Base-by-base conservation (phyloP, 768 basidiomycete species). In the Wakefieldia striispora region DNA sequence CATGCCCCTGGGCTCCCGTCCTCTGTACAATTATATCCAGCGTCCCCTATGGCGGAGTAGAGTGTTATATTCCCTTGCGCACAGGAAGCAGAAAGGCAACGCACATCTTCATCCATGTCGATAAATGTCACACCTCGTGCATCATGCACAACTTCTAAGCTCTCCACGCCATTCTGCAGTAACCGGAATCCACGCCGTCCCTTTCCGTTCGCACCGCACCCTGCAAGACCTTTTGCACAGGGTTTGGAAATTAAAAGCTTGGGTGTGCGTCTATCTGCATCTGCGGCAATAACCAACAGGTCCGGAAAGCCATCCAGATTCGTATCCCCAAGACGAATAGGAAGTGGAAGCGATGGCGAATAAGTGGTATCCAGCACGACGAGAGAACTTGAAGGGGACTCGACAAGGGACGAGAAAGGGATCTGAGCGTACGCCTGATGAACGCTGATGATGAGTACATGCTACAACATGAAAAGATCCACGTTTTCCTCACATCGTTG, bases 291-390 rank as follows among this genome's bases (percentile, higher is more conserved):
- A 9, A 82, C 59, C 7, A 97, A 70, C 8, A 97, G 60, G 59
- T 98, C 97, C 0, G 95, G 94, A 69, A 88, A 98, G 3, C 97
- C 97, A 63, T 98, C 95, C 17, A 95, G 75, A 66, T 97, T 88
- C 43, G 80, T 86, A 69, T 99, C 97, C 27, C 94, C 97, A 0
- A 94, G 70, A 53, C 84, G 85, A 41, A 97, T 67, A 0, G 91
- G 77, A 14, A 95, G 68, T 1, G 95, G 92, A 6, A 95, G 64
- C 0, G 83, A 58, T 0, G 91, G 88, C 1, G 65, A 73, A 58
- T 78, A 79, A 0, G 86, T 79, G 4, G 75, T 80, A 59, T 94
- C 89, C 7, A 79, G 67, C 3, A 90, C 82, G 11, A 92, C 79
- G 10, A 97, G 79, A 3, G 81, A 80, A 19, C 78, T 63, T 47